Conservation (phyloP, 805 yeast genomes). For the Candida easanensis region DNA sequence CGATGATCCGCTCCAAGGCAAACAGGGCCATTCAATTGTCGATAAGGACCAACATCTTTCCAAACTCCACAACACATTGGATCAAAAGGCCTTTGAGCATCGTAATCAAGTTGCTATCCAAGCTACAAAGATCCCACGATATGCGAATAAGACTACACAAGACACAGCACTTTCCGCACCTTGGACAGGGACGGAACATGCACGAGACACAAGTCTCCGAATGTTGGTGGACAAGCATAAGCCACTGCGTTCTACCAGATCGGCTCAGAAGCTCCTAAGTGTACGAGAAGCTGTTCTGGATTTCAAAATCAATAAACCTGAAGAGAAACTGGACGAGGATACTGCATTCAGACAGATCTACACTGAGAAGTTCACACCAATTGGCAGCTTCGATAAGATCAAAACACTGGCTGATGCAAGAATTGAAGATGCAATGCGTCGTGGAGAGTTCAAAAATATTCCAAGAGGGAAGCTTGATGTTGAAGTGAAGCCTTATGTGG, state of each 20-base stretch:
- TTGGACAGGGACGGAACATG: constrained; percentile 58
- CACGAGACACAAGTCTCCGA: constrained; percentile 45
- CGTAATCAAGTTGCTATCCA: constrained; percentile 40
- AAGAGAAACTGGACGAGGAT: constrained; percentile 34
- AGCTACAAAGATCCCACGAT: constrained; percentile 39
- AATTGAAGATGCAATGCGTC: constrained; percentile 68
- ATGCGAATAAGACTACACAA: constrained; percentile 41
- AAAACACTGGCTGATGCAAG: constrained; percentile 70
- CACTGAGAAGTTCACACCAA: constrained; percentile 52
- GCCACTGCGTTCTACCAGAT: constrained; percentile 25
- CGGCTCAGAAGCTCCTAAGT: constrained; percentile 16
- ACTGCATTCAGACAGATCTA: constrained; percentile 54
- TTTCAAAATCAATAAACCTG: constrained; percentile 43
- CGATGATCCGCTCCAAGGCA: constrained; percentile 27
- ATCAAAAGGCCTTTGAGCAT: constrained; percentile 34
- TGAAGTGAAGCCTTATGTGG: constrained; percentile 53
- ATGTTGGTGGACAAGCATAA: constrained; percentile 54
- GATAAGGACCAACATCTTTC: constrained; percentile 26
- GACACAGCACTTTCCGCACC: constrained; percentile 51
- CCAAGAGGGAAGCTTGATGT: constrained; percentile 59
- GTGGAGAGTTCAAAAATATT: constrained; percentile 65
- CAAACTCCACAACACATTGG: constrained; percentile 29
- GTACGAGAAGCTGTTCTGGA: constrained; percentile 46
- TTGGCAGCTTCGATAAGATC: constrained; percentile 41
- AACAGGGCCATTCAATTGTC: constrained; percentile 20